Base-by-base conservation (phyloP, 257 asterid species). In the Solanum tarapatanum region DNA sequence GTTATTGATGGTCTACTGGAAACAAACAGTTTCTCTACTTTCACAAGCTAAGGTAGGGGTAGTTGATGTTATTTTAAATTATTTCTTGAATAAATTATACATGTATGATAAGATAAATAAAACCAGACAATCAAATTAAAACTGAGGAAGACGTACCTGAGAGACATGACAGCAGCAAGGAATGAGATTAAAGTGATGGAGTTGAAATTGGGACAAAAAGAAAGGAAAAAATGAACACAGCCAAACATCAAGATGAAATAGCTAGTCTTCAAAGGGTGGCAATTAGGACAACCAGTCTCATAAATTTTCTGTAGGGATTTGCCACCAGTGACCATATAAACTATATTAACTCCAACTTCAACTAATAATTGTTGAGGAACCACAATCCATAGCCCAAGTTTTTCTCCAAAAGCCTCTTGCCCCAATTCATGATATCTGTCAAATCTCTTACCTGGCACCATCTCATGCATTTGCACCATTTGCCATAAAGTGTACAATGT, bases 401-500 rank as follows among this genome's bases (percentile, higher is more conserved):
- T 93, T 17, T 90, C 80, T 1, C 96, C 96, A 69, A 93, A 93
- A 1, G 95, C 95, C 32, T 88, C 88, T 79, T 92, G 96, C 1
- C 94, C 96, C 0, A 93, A 84, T 83, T 93, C 94, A 83, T 93
- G 96, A 85, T 93, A 93, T 84, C 96, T 69, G 75, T 93, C 94
- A n/a, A 91, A 90, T 8, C 96, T 89, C 11, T 90, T 91, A 1
- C 95, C 95, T 1, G 91, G 90, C 4, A 80, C 91, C 83, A 89
- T 90, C 83, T 93, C 96, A 26, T 93, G 96, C 96, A 93, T 92
- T 41, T 93, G 92, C 51, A 92, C 93, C 96, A 93, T 92, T 87
- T 93, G 94, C 96, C 96, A 92, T 3, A 93, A 43, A 1, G 96
- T 92, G 91, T 91, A 93, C 4, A 93, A 64, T 7, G 96, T 92